phyloP scores from a whole-genome alignment of 1,284 basidiomycete species.

The Pterula multifida region DNA sequence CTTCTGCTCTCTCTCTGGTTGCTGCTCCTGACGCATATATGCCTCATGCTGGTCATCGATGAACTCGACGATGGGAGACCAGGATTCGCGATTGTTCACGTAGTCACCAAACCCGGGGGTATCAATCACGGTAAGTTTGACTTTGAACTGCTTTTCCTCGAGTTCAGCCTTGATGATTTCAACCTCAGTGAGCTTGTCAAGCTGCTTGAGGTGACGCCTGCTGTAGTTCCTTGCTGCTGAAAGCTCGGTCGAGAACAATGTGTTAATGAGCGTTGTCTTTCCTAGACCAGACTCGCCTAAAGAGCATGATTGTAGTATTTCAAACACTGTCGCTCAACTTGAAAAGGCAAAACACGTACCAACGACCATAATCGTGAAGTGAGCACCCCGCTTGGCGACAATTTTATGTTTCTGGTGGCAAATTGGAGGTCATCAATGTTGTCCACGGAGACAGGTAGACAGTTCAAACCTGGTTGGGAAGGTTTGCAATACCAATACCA shows the following conservation, averaged over 20 bases:
- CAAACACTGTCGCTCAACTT: not conserved
- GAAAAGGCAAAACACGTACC: slow-evolving; percentile 41
- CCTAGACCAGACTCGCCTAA: slow-evolving; percentile 89
- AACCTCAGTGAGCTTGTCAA: slow-evolving; percentile 97
- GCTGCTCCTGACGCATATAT: slow-evolving; percentile 99
- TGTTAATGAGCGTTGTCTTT: slow-evolving; percentile 97
- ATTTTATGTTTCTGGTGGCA: slow-evolving; percentile 78
- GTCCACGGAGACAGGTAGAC: slow-evolving; percentile 2
- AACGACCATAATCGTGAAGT: slow-evolving; percentile 99
- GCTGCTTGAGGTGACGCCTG: slow-evolving; percentile 88
- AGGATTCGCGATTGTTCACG: slow-evolving; percentile 98
- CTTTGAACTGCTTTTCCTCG: slow-evolving; percentile 98
- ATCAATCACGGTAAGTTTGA: slow-evolving; percentile 98
- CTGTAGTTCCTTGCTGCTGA: slow-evolving; percentile 87
- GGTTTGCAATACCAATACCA: slow-evolving; percentile 68
- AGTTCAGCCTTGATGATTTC: slow-evolving; percentile 96
- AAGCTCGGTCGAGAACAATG: slow-evolving; percentile 96
- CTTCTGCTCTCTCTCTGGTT: slow-evolving; percentile 88
- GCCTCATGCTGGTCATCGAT: slow-evolving; percentile 99
- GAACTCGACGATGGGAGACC: slow-evolving; percentile 97
- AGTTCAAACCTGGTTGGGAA: slow-evolving; percentile 93
- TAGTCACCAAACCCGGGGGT: slow-evolving; percentile 99
- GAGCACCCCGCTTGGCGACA: slow-evolving; percentile 91
- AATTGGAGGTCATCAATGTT: slow-evolving; percentile 9
- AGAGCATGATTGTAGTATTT: slow-evolving; percentile 2